Evolutionary conservation across 2,329 filamentous ascomycete genomes (phyloP), one percentile per base, ranked within the genome.

Genomic region (Hymenoscyphus fructigenus): DNA sequence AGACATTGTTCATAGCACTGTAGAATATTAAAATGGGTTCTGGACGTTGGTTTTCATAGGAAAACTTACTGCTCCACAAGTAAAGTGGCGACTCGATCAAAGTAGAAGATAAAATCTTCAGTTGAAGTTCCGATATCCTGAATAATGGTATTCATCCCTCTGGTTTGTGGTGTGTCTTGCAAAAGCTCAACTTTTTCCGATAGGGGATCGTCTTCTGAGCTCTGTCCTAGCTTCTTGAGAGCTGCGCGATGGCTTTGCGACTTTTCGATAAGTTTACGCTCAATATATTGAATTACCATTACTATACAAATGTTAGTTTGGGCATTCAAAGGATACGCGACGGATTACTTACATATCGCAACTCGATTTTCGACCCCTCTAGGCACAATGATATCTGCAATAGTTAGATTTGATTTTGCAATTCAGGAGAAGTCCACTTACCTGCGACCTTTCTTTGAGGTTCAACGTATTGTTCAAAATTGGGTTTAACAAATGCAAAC

Each of bases 51-150:
- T 28, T 2, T 9, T 28, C 23, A 14, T 58, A 12, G 56, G 28
- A 58, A 58, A n/a, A 17, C 84, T 66, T 78, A 89, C 85, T 88
- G 81, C 77, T 98, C 94, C 57, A 98, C 86, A 29, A 98, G 82
- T 61, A 97, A 82, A n/a, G 91, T 87, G 1, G 91, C 88, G 44
- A 98, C 82, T 44, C 95, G 87, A 78, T 99, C 93, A 77, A 98
- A 97, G 78, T 98, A 98, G 78, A 98, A 98, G 67, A 97, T 92
- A 76, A 97, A 98, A 72, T 98, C 93, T 75, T 97, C 94, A 53
- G 91, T 85, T 6, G 85, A 82, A 0, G 92, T 94, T 58, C 88
- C 84, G 20, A 91, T 89, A 71, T 95, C 85, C 58, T 96, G 90
- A 50, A 99, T 86, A 64, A 97, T 91, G 0, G 93, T 97, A 76